Evolutionary conservation across 164 flowering plant species (phyloP).

Genomic region (Tetrastigma voinierianum): DNA sequence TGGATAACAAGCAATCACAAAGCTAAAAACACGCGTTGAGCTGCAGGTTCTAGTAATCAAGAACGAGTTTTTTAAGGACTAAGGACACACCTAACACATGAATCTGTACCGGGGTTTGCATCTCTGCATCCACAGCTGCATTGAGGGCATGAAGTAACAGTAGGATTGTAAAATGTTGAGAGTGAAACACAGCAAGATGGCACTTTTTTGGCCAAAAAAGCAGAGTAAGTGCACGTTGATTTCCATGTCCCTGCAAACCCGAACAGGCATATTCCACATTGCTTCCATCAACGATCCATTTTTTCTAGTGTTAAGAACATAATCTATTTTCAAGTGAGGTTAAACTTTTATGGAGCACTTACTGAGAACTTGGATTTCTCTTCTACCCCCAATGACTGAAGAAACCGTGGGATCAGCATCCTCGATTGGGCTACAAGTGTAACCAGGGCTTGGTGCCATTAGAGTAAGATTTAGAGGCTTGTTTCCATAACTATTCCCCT

Average conservation of each 20-base stretch:
- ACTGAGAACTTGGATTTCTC: conserved; percentile 56
- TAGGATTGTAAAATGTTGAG: conserved; percentile 62
- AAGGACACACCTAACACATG: conserved; percentile 38
- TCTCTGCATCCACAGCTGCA: conserved; percentile 70
- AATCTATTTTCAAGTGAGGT: background rate
- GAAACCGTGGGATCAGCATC: conserved; percentile 46
- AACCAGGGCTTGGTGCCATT: conserved; percentile 62
- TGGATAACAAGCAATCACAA: background rate
- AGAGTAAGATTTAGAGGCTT: conserved; percentile 45
- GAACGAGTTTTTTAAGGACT: no score
- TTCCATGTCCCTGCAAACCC: conserved; percentile 73
- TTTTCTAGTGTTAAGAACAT: background rate
- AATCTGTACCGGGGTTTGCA: conserved; percentile 14
- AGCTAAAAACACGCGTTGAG: background rate
- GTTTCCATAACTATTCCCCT: conserved; percentile 9
- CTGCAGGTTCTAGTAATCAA: background rate
- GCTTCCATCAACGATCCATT: background rate
- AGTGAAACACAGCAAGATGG: conserved; percentile 72
- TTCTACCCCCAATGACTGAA: conserved; percentile 27
- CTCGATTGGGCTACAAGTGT: conserved; percentile 42
- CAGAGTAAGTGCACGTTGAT: conserved; percentile 65
- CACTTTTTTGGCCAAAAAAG: conserved; percentile 41
- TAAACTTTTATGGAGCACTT: conserved; percentile 19
- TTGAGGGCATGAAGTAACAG: conserved; percentile 47
- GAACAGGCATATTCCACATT: no score